Conservation (phyloP, 352 stramenopile species). For the Elongisporangium undulatum region DNA sequence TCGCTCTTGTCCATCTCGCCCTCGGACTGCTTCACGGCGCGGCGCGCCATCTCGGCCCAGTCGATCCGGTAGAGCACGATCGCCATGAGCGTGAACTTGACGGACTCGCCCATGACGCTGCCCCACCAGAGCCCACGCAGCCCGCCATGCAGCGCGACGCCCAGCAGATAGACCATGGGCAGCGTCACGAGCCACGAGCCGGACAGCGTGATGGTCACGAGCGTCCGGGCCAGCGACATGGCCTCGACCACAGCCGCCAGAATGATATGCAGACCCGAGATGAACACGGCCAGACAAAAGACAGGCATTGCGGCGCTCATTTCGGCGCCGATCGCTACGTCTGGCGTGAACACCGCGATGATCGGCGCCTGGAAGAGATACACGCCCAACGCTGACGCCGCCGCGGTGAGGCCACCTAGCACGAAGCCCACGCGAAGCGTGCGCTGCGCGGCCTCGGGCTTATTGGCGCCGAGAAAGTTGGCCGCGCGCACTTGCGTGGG, state of each 20-base stretch:
- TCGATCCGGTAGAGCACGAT: constrained; percentile 57
- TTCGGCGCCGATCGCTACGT: constrained; percentile 34
- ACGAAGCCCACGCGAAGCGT: constrained; percentile 64
- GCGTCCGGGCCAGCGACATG: constrained; percentile 68
- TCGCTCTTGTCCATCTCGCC: constrained; percentile 32
- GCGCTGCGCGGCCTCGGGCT: constrained; percentile 44
- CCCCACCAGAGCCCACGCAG: constrained; percentile 74
- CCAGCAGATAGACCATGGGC: constrained; percentile 50
- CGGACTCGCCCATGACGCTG: constrained; percentile 59
- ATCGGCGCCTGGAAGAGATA: constrained; percentile 44
- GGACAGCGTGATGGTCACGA: constrained; percentile 63
- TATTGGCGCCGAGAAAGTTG: constrained; percentile 72
- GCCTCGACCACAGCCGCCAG: constrained; percentile 72
- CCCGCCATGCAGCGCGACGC: constrained; percentile 39
- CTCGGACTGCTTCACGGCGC: constrained; percentile 47
- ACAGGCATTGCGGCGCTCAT: constrained; percentile 62
- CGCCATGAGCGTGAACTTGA: constrained; percentile 70
- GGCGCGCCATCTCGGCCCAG: constrained; percentile 62
- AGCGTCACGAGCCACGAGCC: constrained; percentile 75
- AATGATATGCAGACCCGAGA: constrained; percentile 77
- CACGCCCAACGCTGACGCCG: constrained; percentile 41
- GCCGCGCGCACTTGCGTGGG: constrained; percentile 71
- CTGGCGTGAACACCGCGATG: constrained; percentile 63
- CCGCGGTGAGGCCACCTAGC: constrained; percentile 46
- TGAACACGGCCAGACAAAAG: constrained; percentile 67